These are phyloP conservation scores for Sporisorium graminicola DNA, from an alignment of 1,284 basidiomycete genomes.

Conservation along the genomic window DNA sequence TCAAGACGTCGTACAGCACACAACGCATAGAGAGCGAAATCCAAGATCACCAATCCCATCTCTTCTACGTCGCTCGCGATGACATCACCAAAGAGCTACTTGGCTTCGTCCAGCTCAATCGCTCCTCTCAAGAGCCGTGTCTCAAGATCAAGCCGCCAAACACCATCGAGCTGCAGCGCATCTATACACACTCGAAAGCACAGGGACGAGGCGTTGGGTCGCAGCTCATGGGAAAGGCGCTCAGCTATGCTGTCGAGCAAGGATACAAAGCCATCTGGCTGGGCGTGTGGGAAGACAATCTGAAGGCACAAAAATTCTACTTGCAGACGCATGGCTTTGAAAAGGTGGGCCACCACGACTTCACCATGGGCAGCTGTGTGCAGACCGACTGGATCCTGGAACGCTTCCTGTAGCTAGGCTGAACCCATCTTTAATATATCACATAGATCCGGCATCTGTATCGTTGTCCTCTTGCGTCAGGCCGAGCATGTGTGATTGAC, in stretches of 20 bases:
- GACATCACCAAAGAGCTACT: slow-evolving; percentile 15
- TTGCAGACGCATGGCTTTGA: slow-evolving; percentile 19
- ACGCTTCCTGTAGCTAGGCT: slow-evolving; percentile 9
- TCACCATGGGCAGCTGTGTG: slow-evolving; percentile 31
- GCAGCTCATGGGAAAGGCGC: slow-evolving; percentile 15
- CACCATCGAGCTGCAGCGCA: slow-evolving; percentile 43
- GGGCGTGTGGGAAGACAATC: slow-evolving; percentile 41
- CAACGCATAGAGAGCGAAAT: slow-evolving; percentile 24
- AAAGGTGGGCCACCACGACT: slow-evolving; percentile 32
- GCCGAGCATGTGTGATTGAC: no score
- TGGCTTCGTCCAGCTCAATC: slow-evolving; percentile 33
- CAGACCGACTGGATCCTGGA: slow-evolving; percentile 44
- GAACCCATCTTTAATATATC: neutral
- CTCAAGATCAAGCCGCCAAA: slow-evolving; percentile 27
- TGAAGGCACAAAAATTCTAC: slow-evolving; percentile 41
- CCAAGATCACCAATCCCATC: slow-evolving; percentile 15
- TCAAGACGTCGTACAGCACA: slow-evolving; percentile 29
- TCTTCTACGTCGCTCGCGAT: slow-evolving; percentile 31
- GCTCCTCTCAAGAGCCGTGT: slow-evolving; percentile 30
- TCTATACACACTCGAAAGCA: slow-evolving; percentile 36
- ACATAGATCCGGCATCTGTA: neutral
- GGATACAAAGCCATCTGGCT: slow-evolving; percentile 37
- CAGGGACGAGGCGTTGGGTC: slow-evolving; percentile 39
- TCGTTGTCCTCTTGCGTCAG: neutral
- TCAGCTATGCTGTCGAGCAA: slow-evolving; percentile 16